Base-by-base conservation (phyloP, 140 eudicot genomes). In the Ambrosia hybrid region DNA sequence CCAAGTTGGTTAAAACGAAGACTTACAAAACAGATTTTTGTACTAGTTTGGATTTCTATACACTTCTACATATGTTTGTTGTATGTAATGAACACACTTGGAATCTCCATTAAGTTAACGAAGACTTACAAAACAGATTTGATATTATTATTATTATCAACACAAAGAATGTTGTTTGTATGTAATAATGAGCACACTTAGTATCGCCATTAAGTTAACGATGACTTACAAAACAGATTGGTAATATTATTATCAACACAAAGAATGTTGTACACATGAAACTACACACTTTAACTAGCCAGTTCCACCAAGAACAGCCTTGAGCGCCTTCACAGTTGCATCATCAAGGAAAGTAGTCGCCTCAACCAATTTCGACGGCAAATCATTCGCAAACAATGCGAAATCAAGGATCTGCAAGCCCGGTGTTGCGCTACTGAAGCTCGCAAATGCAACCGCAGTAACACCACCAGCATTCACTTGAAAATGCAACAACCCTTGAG, bases 401-500 rank as follows among this genome's bases (percentile, higher is more conserved):
- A 84, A 90, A 64, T 93, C 99, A 6, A 68, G 64, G 16, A 93
- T 90, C 52, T 93, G 99, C 0, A 93, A 80, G 13, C 99, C 99
- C 5, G 99, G 99, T 59, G 73, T 33, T 1, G 87, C 70, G 83
- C 94, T 85, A 14, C 99, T 84, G 33, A 93, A 90, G 83, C 91
- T 87, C 11, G 76, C 96, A 43, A 82, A 90, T 4, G 86, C 99
- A 30, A 90, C 72, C 5, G 96, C 79, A 0, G 71, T 57, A n/a
- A 67, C 74, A 4, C 88, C 88, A 1, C 89, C 91, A 3, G 85
- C 87, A 17, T 89, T 92, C 12, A 89, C 76, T 62, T 92, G 96
- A 48, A 85, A 89, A 81, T 92, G 98, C 75, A 92, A 68, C 78
- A 89, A 48, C 26, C 96, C 98, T 81, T 92, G 95, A 6, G 96